Evolutionary conservation across 129 eudicot species (phyloP).

Genomic region (Saussurea involucrata): DNA sequence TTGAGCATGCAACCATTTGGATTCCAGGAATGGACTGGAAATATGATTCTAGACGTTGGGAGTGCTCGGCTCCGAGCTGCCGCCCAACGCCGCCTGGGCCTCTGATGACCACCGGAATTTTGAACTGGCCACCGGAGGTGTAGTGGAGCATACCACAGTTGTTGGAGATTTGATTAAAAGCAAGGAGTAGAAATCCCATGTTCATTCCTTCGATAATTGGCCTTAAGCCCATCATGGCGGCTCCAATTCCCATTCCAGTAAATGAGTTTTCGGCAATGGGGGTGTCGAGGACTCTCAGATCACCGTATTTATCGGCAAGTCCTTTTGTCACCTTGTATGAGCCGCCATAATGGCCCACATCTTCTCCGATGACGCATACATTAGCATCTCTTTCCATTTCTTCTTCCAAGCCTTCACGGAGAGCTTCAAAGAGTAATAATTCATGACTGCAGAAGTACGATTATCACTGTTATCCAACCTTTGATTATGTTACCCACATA

Average conservation of each 20-base stretch:
- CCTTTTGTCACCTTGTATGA: slow-evolving; percentile 96
- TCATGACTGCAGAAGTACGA: slow-evolving; percentile 59
- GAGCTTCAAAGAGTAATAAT: slow-evolving; percentile 93
- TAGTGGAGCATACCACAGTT: slow-evolving; percentile 99
- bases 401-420: slow-evolving; percentile 95
- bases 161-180: slow-evolving; percentile 94
- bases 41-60: slow-evolving; percentile 88
- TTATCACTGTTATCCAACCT: background rate
- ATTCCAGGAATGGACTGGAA: slow-evolving; percentile 95
- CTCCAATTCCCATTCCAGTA: slow-evolving; percentile 96
- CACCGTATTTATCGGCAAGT: slow-evolving; percentile 81
- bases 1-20: slow-evolving; percentile 97
- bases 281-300: slow-evolving; percentile 88
- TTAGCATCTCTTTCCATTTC: slow-evolving; percentile 88
- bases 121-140: slow-evolving; percentile 96
- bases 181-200: slow-evolving; percentile 94
- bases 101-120: slow-evolving; percentile 84
- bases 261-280: slow-evolving; percentile 95
- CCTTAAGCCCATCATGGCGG: slow-evolving; percentile 92
- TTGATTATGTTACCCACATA: too few species aligned
- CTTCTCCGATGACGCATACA: slow-evolving; percentile 97
- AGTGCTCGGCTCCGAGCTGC: slow-evolving; percentile 96
- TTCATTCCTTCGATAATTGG: slow-evolving; percentile 96
- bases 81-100: slow-evolving; percentile 98
- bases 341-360: slow-evolving; percentile 97